Base-by-base conservation (phyloP, 192 early-diverging fungal genomes). In the Mortierella alpina region DNA sequence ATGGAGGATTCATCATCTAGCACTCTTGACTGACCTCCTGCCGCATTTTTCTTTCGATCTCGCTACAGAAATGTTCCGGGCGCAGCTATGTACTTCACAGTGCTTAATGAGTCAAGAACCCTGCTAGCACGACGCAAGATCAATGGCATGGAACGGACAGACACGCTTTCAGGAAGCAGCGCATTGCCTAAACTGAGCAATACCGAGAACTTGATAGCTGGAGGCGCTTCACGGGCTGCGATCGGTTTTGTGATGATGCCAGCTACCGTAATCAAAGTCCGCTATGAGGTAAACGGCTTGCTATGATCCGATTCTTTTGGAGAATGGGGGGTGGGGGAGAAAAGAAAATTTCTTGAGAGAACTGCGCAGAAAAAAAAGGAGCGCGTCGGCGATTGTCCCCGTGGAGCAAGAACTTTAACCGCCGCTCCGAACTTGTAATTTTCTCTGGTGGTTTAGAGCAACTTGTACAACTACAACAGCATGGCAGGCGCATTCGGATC, bases 171-270 rank as follows among this genome's bases (percentile, higher is more conserved):
- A 57, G 20, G 57, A 6, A 62, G 46, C 23, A 62, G 77, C 47
- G 82, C 73, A 2, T 63, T 83, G 13, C 82, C 91, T 9, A 65
- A 83, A 73, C 73, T 90, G 70, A 86, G 86, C 73, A 79, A 88
- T 59, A 84, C 74, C 60, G 89, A 91, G 66, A 95, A 93, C 77
- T 63, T 95, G 76, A 62, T 92, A 9, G 88, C 92, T 2, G 94
- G 94, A 20, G 89, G 89, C 15, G 82, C 88, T 40, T 91, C 94
- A 20, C 82, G 93, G 49, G 92, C 88, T 11, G 71, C 92, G 10
- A 91, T 94, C 23, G 96, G 96, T 7, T 92, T 96, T 66, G 62
- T 96, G 0, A 87, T 97, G 85, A 98, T 98, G 96, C 96, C 96
- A 0, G 90, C 95, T n/a, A 95, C 95, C 0, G 92, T 97, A 45